Evolutionary conservation across 305 asterid genomes (phyloP).

Genomic region (Rubia tinctorum): DNA sequence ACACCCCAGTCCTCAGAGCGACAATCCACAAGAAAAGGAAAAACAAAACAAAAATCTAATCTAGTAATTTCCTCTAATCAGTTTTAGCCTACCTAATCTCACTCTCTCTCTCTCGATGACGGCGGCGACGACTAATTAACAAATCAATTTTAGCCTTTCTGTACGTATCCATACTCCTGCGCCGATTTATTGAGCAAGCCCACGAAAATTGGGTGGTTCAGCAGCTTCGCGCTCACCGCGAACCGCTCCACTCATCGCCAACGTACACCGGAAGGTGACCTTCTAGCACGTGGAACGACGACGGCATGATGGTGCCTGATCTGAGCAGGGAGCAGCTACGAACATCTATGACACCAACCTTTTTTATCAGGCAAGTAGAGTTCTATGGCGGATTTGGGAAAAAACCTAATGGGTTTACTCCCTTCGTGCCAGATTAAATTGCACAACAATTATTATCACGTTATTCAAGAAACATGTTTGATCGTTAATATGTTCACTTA

Average conservation of each 20-base stretch:
- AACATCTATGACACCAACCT: no score
- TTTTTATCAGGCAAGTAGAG: no score
- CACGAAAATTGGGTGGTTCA: conserved; percentile 81
- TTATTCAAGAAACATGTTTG: no score
- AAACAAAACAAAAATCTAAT: background rate
- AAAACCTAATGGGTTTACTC: no score
- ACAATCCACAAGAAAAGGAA: background rate
- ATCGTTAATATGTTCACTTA: no score
- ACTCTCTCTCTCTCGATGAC: background rate
- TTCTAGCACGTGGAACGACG: conserved; percentile 52
- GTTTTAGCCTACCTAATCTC: background rate
- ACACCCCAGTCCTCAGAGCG: conserved; percentile 4
- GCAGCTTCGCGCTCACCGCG: conserved; percentile 71
- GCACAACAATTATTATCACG: no score
- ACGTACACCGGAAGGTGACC: conserved; percentile 94
- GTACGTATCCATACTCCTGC: conserved; percentile 88
- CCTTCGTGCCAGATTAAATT: no score
- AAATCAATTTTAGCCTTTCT: conserved; percentile 34
- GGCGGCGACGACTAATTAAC: background rate
- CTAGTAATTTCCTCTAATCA: background rate
- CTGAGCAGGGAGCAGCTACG: no score
- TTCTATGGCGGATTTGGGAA: no score
- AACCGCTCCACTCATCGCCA: conserved; percentile 96
- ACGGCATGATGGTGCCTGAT: no score
- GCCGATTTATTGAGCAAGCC: conserved; percentile 69